phyloP scores from a whole-genome alignment of 257 asterid species.

The Paulownia fortunei region DNA sequence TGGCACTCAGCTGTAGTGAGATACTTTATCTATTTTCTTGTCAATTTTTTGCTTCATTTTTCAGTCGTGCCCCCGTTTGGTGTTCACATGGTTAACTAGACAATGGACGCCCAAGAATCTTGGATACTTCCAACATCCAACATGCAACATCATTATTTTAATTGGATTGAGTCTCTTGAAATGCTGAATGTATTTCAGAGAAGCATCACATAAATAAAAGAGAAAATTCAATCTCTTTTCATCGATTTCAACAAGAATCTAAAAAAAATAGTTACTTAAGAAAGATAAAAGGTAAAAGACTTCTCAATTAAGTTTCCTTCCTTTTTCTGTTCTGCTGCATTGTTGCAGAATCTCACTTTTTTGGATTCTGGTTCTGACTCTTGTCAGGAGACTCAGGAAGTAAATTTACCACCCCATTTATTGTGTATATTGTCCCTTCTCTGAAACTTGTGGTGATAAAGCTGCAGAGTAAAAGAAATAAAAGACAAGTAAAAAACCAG shows the following conservation, averaged over 20 bases:
- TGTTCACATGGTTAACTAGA: not conserved
- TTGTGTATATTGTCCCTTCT: slow-evolving; percentile 25
- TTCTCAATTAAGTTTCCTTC: not conserved
- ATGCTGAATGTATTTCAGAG: no score
- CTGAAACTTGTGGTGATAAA: slow-evolving; percentile 29
- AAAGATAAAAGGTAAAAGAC: not conserved
- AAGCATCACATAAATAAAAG: not conserved
- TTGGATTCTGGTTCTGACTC: slow-evolving; percentile 23
- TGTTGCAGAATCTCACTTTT: slow-evolving; percentile 29
- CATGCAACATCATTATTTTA: no score
- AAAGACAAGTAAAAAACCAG: not conserved
- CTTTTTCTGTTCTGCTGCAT: not conserved
- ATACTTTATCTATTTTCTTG: not conserved
- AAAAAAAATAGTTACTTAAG: not conserved
- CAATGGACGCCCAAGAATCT: no score
- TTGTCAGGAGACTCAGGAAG: slow-evolving; percentile 27
- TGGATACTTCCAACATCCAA: no score
- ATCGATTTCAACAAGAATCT: not conserved
- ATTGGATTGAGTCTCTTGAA: no score
- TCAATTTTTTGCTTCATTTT: not conserved
- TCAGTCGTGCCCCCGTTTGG: not conserved
- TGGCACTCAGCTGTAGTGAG: slow-evolving; percentile 4
- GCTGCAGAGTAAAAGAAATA: slow-evolving; percentile 19
- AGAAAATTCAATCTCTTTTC: not conserved
- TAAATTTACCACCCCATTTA: slow-evolving; percentile 11